A percentile compares a stretch with the other conserved stretches of the same genome.
These are phyloP conservation scores for Triangularia verruculosa DNA, from an alignment of 2,329 filamentous ascomycete genomes.

Conservation along the genomic window DNA sequence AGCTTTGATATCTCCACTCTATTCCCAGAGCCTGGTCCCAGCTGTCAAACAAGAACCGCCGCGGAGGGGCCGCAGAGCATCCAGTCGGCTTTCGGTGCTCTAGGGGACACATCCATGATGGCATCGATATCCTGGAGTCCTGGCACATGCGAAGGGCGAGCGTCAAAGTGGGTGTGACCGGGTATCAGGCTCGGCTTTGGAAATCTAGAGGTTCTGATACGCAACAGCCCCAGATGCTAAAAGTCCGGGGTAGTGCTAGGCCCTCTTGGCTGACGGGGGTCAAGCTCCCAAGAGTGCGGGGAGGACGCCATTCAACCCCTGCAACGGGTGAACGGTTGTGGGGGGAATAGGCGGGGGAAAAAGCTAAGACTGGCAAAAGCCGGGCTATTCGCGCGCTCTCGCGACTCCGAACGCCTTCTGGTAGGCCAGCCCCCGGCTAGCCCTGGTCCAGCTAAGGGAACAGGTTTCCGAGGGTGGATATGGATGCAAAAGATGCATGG, in stretches of 20 bases:
- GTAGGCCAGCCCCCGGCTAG: background rate
- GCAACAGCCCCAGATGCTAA: conserved; percentile 9
- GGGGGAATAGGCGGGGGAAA: background rate
- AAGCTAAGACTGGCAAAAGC: conserved; percentile 1
- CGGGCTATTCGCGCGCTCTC: conserved; percentile 14
- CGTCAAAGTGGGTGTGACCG: background rate
- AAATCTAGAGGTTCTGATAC: conserved; percentile 10
- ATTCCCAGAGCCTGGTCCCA: background rate
- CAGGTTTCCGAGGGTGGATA: conserved; percentile 6
- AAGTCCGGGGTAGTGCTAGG: conserved; percentile 1
- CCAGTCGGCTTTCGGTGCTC: conserved; percentile 5
- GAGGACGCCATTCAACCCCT: conserved; percentile 4
- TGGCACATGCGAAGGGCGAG: background rate
- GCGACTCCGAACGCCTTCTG: conserved; percentile 19
- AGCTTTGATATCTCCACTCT: background rate
- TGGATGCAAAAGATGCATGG: background rate
- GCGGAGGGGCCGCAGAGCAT: background rate
- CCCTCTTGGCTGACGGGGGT: conserved; percentile 13
- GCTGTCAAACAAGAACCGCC: background rate
- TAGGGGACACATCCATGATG: background rate
- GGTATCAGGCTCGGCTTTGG: conserved; percentile 14
- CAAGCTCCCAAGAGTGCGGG: conserved; percentile 12
- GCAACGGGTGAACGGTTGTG: background rate
- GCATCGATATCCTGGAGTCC: conserved; percentile 2
- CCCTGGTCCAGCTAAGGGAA: conserved; percentile 1